Evolutionary conservation across 352 stramenopile species (phyloP).

Genomic region (Pythium pyrilobum): DNA sequence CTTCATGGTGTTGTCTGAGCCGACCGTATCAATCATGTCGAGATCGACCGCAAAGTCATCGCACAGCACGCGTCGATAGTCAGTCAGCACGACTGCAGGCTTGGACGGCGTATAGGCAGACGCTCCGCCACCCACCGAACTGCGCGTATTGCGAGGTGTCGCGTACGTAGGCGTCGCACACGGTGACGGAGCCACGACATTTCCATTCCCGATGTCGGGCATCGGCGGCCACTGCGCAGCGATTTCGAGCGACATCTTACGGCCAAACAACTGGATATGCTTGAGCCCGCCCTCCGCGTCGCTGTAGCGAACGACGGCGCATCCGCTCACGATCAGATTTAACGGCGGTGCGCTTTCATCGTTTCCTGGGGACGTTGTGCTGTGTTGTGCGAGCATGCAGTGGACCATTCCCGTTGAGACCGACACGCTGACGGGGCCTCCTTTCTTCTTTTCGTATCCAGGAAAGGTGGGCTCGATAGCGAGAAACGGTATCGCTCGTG

Average conservation of each 20-base stretch:
- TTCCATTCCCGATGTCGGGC: neutral
- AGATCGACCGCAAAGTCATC: conserved; percentile 72
- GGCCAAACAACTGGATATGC: conserved; percentile 52
- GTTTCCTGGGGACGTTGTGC: neutral
- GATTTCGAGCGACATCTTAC: conserved; percentile 69
- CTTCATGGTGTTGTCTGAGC: conserved; percentile 35
- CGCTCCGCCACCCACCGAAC: neutral
- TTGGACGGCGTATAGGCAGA: neutral
- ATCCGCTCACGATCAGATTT: conserved; percentile 55
- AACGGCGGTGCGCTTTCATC: conserved; percentile 10
- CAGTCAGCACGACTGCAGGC: neutral
- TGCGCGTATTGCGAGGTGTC: neutral
- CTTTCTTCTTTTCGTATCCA: conserved; percentile 26
- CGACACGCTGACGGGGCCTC: conserved; percentile 37
- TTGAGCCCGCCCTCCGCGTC: conserved; percentile 37
- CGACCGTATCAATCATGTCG: conserved; percentile 46
- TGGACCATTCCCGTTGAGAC: conserved; percentile 60
- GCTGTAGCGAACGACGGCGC: conserved; percentile 48
- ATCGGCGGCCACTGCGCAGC: conserved; percentile 49
- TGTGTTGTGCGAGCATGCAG: conserved; percentile 53
- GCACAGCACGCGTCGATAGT: conserved; percentile 57
- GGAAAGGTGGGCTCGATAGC: conserved; percentile 33
- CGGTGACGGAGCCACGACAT: conserved; percentile 14
- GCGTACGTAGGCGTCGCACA: conserved; percentile 19
- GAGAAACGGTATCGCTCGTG: conserved; percentile 41